A percentile compares a stretch with the other conserved stretches of the same genome.
Conservation (phyloP, 164 flowering plant species). For the Malania oleifera region DNA sequence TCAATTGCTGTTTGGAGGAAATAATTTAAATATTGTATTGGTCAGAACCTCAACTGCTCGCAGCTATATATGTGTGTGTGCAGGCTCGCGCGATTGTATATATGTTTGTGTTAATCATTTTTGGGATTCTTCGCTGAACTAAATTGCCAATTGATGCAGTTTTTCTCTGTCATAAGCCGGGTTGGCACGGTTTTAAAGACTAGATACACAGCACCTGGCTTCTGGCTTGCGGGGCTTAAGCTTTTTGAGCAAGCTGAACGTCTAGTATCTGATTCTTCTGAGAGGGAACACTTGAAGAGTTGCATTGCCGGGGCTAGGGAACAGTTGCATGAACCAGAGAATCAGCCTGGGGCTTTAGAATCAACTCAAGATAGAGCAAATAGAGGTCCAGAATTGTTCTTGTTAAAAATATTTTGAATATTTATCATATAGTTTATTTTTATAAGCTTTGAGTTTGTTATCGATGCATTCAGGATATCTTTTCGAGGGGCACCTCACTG, state of each 20-base stretch:
- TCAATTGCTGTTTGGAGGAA: no score
- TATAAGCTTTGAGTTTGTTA: background rate
- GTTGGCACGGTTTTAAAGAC: conserved; percentile 70
- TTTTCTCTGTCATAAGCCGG: conserved; percentile 69
- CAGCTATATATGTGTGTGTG: no score
- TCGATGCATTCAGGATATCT: conserved; percentile 49
- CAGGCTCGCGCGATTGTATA: no score
- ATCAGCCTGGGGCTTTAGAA: conserved; percentile 26
- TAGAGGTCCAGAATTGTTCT: conserved; percentile 26
- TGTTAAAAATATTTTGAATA: background rate
- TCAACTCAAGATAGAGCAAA: conserved; percentile 15
- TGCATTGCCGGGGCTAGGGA: conserved; percentile 61
- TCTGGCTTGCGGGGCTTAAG: conserved; percentile 62
- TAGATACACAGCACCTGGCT: conserved; percentile 68
- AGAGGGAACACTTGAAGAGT: conserved; percentile 52
- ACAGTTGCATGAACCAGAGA: conserved; percentile 45
- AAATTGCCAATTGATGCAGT: conserved; percentile 32
- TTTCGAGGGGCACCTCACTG: conserved; percentile 95
- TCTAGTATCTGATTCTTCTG: conserved; percentile 40
- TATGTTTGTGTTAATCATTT: background rate
- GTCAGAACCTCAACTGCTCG: background rate
- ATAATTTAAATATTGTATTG: background rate
- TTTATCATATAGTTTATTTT: background rate
- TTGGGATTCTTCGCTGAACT: background rate
- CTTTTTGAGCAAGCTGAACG: conserved; percentile 58